Evolutionary conservation across 176 grass and related monocot genomes (phyloP).

Genomic region (Leersia perrieri): DNA sequence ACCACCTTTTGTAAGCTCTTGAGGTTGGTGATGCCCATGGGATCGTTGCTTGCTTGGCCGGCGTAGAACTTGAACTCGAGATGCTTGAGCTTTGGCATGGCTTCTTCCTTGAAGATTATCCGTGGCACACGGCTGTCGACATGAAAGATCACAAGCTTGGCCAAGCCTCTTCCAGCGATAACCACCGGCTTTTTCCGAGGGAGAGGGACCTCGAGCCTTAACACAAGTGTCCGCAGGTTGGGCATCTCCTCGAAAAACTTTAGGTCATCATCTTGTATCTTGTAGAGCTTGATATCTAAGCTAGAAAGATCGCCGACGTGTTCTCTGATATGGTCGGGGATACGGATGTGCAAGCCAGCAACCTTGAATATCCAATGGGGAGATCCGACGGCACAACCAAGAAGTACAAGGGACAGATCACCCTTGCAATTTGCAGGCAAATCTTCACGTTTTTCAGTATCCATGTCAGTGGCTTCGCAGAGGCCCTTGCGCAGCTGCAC

Average conservation of each 20-base stretch:
- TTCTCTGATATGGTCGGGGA: neutral
- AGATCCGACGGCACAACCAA: neutral
- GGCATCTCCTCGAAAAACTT: neutral
- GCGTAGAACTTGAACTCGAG: constrained; percentile 26
- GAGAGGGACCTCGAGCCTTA: neutral
- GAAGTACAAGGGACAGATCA: neutral
- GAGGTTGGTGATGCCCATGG: neutral
- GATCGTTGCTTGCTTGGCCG: neutral
- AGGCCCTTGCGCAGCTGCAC: neutral
- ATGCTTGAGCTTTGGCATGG: neutral
- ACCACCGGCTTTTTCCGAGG: no score
- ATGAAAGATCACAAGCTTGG: neutral
- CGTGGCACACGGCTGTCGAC: constrained; percentile 5
- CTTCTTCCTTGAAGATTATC: neutral
- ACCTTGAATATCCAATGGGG: neutral
- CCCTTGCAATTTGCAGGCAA: neutral
- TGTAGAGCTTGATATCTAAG: constrained; percentile 6
- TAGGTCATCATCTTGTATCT: neutral
- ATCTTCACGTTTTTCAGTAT: neutral
- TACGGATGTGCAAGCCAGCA: neutral
- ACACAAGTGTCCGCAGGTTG: neutral
- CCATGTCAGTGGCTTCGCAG: neutral
- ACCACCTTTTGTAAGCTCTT: neutral
- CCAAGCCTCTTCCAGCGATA: neutral
- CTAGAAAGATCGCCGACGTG: neutral